Evolutionary conservation across 78 protist species (phyloP), one percentile per base, ranked within the genome.

Genomic region (Creolimax fragrantissima): DNA sequence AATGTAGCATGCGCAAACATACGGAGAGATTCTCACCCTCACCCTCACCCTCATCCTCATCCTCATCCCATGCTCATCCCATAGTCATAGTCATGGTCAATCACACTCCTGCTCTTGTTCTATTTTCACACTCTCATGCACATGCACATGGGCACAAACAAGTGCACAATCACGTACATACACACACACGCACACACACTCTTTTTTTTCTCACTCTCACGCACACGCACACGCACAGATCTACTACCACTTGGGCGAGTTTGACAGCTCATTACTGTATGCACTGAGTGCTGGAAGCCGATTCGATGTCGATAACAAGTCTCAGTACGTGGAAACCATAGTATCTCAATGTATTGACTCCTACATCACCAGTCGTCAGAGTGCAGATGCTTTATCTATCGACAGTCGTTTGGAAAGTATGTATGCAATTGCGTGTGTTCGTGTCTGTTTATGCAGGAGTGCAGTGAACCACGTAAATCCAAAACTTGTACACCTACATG

Each of bases 161-260:
- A 6, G 37, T 5, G 35, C 5, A 35, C 5, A 35, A 83, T 58
- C 39, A 32, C 39, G 11, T 17, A 58, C 74, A 88, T 6, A 17
- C 45, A 3, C 45, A 3, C 11, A 3, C 6, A 41, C 44, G 41
- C 5, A 36, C 32, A 17, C 58, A 2, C 3, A 35, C 37, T 3
- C 2, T 42, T 5, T 32, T 42, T 41, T 11, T 45, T 3, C 35
- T 74, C 5, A 36, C 41, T 39, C 5, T 39, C 7, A 24, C 7
- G 37, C 5, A 83, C 86, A 17, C 86, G 7, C 35, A 3, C 58
- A 2, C 2, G 0, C 84, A 41, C 37, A 96, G 95, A 97, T 98
- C 81, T 98, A 96, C 94, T 98, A 95, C 89, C 98, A 98, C 94
- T 94, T 98, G 5, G 96, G 95, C 35, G 97, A 93, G 88, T 93